Evolutionary conservation across 345 rosid species (phyloP), one percentile per base, ranked within the genome.

Genomic region (Arabidopsis arenosa): DNA sequence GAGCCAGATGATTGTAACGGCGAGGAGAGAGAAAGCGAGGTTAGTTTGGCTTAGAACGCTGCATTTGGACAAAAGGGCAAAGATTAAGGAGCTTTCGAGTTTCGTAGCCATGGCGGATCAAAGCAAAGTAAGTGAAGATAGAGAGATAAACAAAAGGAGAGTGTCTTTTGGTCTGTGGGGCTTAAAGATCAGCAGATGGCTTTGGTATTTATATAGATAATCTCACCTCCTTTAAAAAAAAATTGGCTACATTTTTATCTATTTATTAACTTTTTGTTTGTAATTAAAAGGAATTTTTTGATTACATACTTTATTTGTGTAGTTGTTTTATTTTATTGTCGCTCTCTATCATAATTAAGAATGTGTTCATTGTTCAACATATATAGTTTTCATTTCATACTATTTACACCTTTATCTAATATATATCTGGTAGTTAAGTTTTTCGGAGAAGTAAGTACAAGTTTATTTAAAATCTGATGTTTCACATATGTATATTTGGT

Each of bases 51-150:
- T 83, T 33, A 85, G 78, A 56, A 68, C 80, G 53, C 79, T 72
- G 74, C 89, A 88, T 86, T 86, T 86, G 70, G 93, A 83, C 13
- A 85, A 77, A 33, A 90, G 85, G 54, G 86, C 89, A 59, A 86
- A 80, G 58, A 83, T 57, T 73, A 86, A 79, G 23, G 81, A 76
- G 63, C 79, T 76, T 44, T 86, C 87, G 57, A 83, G 76, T 72
- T 81, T 72, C 7, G 84, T 81, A 63, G 81, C 84, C 90, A 84
- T 86, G 78, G 77, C 17, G 36, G 76, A 66, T 33, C 70, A 45
- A 66, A 35, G 54, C 23, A 35, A 73, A 18, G 33, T 7, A 30
- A 68, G 59, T 56, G 51, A 44, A 49, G 63, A 78, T 72, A 47
- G 56, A 44, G 68, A 39, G 63, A 68, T 47, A 12, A 39, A 17